A percentile compares a stretch with the other conserved stretches of the same genome.
Evolutionary conservation across 208 protist genomes (phyloP).

Genomic region (Trypanosoma rangeli): DNA sequence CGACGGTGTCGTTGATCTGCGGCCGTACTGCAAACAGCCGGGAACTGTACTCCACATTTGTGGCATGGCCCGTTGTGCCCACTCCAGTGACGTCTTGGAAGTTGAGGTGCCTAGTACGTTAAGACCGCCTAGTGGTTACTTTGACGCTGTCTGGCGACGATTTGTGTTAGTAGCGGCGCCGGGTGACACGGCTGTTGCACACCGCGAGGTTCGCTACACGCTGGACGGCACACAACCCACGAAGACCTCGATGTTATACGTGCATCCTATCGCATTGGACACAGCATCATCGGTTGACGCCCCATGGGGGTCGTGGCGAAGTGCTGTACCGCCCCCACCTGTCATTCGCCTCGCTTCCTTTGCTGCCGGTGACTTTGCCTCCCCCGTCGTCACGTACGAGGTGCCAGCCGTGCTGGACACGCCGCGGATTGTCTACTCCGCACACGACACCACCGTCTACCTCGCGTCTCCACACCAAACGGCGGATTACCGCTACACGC

Average conservation of each 20-base stretch:
- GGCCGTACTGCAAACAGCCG: background rate
- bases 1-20: slow-evolving; percentile 15
- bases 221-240: slow-evolving; percentile 30
- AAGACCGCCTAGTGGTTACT: slow-evolving; percentile 1
- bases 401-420: slow-evolving; percentile 33
- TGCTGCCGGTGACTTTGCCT: slow-evolving; percentile 23
- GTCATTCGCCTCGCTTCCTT: slow-evolving; percentile 25
- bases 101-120: slow-evolving; percentile 2
- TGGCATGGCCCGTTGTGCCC: slow-evolving; percentile 19
- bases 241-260: slow-evolving; percentile 13
- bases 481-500: slow-evolving; percentile 47
- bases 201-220: slow-evolving; percentile 27
- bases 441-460: slow-evolving; percentile 19
- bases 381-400: slow-evolving; percentile 17
- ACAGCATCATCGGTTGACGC: background rate
- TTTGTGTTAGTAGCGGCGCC: background rate
- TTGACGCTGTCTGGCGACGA: slow-evolving; percentile 12
- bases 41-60: slow-evolving; percentile 9
- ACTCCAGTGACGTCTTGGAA: slow-evolving; percentile 9
- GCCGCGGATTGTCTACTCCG: slow-evolving; percentile 30
- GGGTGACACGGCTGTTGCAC: background rate
- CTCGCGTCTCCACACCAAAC: slow-evolving; percentile 24
- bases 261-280: slow-evolving; percentile 11
- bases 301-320: slow-evolving; percentile 16
- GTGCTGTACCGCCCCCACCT: slow-evolving; percentile 17